These are phyloP conservation scores for Cucurbita pepo DNA, from an alignment of 306 rosid genomes.

Conservation along the genomic window DNA sequence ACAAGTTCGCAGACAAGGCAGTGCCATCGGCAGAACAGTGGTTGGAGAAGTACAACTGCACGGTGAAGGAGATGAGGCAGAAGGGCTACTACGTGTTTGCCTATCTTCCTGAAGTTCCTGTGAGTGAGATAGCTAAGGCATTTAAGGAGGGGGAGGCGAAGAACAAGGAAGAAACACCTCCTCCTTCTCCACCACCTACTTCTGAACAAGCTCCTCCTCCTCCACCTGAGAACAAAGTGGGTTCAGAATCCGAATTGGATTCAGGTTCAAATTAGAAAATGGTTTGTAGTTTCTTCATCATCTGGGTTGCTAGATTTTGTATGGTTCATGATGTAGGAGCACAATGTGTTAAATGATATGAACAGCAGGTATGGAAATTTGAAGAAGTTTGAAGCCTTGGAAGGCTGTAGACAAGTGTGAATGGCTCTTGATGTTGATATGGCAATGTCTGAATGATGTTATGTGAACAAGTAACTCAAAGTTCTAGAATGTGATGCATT, in stretches of 20 bases:
- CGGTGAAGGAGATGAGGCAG: slow-evolving; percentile 22
- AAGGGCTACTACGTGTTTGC: slow-evolving; percentile 40
- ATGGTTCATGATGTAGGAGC: background rate
- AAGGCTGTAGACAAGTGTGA: background rate
- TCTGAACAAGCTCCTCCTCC: background rate
- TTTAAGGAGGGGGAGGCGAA: slow-evolving; percentile 22
- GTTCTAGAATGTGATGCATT: background rate
- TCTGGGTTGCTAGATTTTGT: background rate
- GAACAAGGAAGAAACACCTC: slow-evolving; percentile 2
- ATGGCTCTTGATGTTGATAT: background rate
- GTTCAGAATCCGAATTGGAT: slow-evolving; percentile 14
- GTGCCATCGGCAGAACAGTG: slow-evolving; percentile 31
- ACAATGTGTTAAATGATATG: background rate
- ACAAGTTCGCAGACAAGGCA: slow-evolving; percentile 31
- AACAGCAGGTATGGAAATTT: background rate
- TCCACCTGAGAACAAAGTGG: slow-evolving; percentile 7
- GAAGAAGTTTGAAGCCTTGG: background rate
- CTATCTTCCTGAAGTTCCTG: slow-evolving; percentile 56
- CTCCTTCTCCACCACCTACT: background rate
- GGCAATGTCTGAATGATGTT: background rate
- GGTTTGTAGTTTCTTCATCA: background rate
- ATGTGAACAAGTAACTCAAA: background rate
- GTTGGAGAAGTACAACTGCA: slow-evolving; percentile 44
- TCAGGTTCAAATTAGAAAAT: background rate
- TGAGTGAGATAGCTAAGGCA: slow-evolving; percentile 35